Conservation (phyloP, 2,329 filamentous ascomycete genomes). For the Aspergillus pseudoglaucus region DNA sequence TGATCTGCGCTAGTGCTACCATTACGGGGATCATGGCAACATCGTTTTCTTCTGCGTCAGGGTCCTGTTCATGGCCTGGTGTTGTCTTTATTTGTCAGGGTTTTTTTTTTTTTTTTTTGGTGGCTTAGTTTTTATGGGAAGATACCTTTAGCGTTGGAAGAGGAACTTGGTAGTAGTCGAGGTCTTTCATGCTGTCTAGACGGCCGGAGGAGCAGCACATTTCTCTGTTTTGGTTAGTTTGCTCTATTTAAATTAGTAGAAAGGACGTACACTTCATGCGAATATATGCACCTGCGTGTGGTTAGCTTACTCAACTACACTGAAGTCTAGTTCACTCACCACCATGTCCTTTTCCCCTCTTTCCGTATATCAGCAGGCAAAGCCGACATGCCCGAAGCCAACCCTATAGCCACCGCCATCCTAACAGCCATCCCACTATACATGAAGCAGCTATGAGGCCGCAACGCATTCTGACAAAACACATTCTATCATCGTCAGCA, state of each 20-base stretch:
- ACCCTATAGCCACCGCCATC: conserved; percentile 28
- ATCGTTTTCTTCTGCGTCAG: conserved; percentile 16
- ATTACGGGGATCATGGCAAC: conserved; percentile 21
- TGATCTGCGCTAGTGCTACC: conserved; percentile 20
- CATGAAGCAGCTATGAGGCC: conserved; percentile 30
- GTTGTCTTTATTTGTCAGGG: conserved; percentile 4
- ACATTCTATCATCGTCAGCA: conserved; percentile 9
- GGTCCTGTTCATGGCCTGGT: conserved; percentile 5
- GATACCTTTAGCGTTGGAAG: conserved; percentile 13
- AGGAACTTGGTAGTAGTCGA: conserved; percentile 19
- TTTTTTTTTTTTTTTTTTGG: neutral
- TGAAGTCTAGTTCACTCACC: too few species aligned
- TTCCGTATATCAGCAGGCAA: conserved; percentile 8
- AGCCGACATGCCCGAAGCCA: conserved; percentile 21
- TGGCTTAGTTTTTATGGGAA: neutral
- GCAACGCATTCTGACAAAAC: conserved; percentile 28
- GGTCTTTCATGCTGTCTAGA: conserved; percentile 22
- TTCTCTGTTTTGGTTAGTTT: conserved; percentile 13
- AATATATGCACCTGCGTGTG: conserved; percentile 12
- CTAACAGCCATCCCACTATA: conserved; percentile 31
- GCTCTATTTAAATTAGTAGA: neutral
- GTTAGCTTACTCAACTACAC: neutral
- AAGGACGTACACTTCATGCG: conserved; percentile 13
- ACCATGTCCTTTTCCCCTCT: conserved; percentile 20
- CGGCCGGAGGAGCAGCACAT: conserved; percentile 26